phyloP scores from a whole-genome alignment of 331 rosid genomes.

The Phaseolus coccineus region DNA sequence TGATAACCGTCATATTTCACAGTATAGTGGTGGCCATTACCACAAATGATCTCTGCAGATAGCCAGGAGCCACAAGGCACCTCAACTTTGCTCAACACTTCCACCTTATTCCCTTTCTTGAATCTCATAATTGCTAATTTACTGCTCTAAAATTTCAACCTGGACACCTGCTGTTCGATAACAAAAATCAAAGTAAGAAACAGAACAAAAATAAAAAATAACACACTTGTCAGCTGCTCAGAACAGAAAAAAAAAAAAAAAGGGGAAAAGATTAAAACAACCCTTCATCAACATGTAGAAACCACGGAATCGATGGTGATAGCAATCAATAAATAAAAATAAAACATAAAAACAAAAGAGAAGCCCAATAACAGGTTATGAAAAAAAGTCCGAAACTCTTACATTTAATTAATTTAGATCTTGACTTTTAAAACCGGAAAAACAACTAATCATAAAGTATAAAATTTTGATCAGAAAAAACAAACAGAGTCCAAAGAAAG shows the following conservation, averaged over 20 bases:
- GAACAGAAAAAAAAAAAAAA: background rate
- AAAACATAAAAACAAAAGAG: constrained; percentile 30
- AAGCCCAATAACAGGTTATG: constrained; percentile 29
- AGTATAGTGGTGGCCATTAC: constrained; percentile 71
- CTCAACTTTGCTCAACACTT: constrained; percentile 78
- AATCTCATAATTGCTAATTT: constrained; percentile 65
- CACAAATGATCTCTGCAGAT: constrained; percentile 78
- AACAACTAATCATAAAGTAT: constrained; percentile 36
- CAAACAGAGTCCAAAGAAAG: constrained; percentile 42
- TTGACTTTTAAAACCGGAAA: constrained; percentile 40
- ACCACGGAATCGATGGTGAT: constrained; percentile 10
- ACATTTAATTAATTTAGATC: constrained; percentile 40
- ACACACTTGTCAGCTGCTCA: constrained; percentile 3
- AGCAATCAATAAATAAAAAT: constrained; percentile 34
- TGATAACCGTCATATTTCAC: constrained; percentile 72
- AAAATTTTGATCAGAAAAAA: constrained; percentile 25
- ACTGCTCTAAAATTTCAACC: constrained; percentile 30
- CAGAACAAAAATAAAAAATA: background rate
- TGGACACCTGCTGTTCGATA: constrained; percentile 46
- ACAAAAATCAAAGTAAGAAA: constrained; percentile 29
- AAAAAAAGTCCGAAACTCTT: constrained; percentile 21
- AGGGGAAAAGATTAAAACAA: background rate
- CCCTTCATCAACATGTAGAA: background rate
- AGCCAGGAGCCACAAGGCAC: constrained; percentile 87
- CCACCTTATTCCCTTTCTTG: constrained; percentile 84